These are phyloP conservation scores for Pichia heedii DNA, from an alignment of 805 yeast species.

Conservation along the genomic window DNA sequence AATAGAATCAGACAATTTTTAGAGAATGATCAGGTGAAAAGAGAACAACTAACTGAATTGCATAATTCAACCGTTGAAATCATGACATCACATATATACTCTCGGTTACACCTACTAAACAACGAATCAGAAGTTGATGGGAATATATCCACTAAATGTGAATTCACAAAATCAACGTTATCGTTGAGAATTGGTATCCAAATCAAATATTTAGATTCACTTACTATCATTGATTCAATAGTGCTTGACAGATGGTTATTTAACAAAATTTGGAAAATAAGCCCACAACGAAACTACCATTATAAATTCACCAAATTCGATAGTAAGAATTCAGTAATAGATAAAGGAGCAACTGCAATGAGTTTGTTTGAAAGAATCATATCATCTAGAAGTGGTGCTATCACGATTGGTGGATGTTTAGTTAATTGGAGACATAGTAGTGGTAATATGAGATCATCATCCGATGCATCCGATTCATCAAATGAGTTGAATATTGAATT, in stretches of 20 bases:
- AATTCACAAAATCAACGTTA: background rate
- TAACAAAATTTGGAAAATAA: conserved; percentile 10
- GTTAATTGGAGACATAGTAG: conserved; percentile 1
- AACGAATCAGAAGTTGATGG: background rate
- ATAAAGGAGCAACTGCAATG: too few relatives aligned
- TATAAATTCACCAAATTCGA: conserved; percentile 9
- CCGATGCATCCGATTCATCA: too few relatives aligned
- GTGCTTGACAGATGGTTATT: conserved; percentile 24
- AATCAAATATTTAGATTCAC: conserved; percentile 13
- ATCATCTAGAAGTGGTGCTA: background rate
- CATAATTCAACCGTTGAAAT: background rate
- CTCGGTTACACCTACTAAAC: too few relatives aligned
- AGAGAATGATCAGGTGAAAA: background rate
- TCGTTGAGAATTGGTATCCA: conserved; percentile 31
- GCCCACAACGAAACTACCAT: conserved; percentile 2
- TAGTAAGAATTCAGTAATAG: background rate
- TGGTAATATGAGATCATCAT: too few relatives aligned
- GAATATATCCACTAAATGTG: background rate
- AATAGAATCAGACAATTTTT: conserved; percentile 25
- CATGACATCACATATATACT: too few relatives aligned
- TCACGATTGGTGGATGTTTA: conserved; percentile 3
- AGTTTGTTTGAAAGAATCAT: background rate
- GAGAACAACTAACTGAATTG: background rate
- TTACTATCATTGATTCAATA: conserved; percentile 5
- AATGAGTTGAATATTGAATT: background rate